A percentile compares a stretch with the other conserved stretches of the same genome.
Conservation (phyloP, 345 rosid species). For the Eucalyptus cloeziana region DNA sequence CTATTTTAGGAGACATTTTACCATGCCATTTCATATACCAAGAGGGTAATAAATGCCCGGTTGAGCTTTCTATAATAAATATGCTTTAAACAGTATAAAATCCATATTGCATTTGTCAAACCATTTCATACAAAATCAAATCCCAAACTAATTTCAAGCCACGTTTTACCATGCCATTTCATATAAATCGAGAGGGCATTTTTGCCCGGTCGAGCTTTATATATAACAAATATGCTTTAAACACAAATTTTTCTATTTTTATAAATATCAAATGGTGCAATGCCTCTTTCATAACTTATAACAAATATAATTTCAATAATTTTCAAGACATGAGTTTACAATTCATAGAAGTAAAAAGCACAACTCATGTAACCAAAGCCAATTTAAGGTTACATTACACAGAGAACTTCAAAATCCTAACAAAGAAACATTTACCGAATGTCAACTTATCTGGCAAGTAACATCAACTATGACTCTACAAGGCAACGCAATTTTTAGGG, state of each 20-base stretch:
- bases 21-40: background rate
- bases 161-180: background rate
- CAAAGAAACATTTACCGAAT: background rate
- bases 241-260: too few species aligned
- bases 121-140: background rate
- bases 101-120: background rate
- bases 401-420: background rate
- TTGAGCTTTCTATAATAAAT: background rate
- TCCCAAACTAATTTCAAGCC: background rate
- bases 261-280: background rate
- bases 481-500: background rate
- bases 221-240: background rate
- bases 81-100: background rate
- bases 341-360: background rate
- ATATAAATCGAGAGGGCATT: background rate
- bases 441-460: background rate
- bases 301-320: background rate
- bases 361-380: background rate
- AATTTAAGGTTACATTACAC: background rate
- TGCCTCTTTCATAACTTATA: background rate
- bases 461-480: background rate
- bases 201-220: background rate
- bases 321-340: background rate
- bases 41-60: too few species aligned
- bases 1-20: background rate